Evolutionary conservation across 2,329 filamentous ascomycete genomes (phyloP), one percentile per base, ranked within the genome.

Genomic region (Diaporthe ampelina): DNA sequence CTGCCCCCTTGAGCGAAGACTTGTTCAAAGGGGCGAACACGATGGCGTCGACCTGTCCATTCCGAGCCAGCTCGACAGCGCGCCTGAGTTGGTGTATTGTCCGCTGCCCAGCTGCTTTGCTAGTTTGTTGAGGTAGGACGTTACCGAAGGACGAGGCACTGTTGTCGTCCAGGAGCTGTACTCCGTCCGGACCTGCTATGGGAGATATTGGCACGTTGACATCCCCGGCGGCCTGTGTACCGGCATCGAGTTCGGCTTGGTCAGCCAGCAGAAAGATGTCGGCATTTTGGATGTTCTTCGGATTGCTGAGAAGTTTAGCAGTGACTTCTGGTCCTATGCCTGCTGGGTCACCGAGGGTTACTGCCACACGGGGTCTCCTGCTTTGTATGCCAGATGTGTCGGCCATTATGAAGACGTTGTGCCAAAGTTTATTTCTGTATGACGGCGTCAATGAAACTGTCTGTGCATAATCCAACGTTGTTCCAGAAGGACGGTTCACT

Each of bases 1-100:
- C 81, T 1, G 80, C 81, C n/a, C 78, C 68, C 69, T 82, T 79
- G 40, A 82, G 74, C 0, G 81, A 82, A 32, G 76, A 80, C 77
- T 83, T 82, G 76, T 83, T 83, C 40, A 83, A 73, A 7, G 81
- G 81, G 1, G 78, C 77, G 69, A 82, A 82, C 5, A 82, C 78
- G 58, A 83, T 81, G n/a, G 77, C 80, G 24, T 65, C 61, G 0
- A 50, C 61, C 1, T 65, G 5, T 21, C 79, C 79, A 1, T 56
- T 72, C 50, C 79, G 54, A 1, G 79, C 81, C 35, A 82, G 57
- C 37, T 75, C 52, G 11, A 82, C 67, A 0, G 79, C 81, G 10
- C 81, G 77, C 67, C 76, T 77, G 29, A 82, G 77, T 67, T 82
- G 81, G 67, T 82, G 77, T 17, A 81, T 76, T 9, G 71, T 75